Percentiles rank a stretch among this genome's conserved stretches.
Conservation (phyloP, 768 basidiomycete species). For the Xanthoconium stramineum region DNA sequence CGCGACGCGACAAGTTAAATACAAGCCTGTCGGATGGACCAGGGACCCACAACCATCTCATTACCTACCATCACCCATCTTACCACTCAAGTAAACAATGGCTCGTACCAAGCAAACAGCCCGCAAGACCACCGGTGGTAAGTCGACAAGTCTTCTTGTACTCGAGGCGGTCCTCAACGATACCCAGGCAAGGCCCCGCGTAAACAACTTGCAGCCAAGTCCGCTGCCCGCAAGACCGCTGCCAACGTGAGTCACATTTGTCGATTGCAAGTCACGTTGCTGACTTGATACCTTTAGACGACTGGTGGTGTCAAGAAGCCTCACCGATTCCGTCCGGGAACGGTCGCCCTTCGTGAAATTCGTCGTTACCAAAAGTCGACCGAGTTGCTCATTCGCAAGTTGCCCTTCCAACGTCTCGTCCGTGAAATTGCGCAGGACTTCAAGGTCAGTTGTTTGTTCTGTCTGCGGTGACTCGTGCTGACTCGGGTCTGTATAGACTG, state of each 20-base stretch:
- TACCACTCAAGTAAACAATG: conserved; percentile 36
- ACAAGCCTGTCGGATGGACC: background rate
- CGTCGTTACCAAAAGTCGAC: background rate
- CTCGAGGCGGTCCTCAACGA: background rate
- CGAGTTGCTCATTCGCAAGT: background rate
- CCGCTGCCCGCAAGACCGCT: conserved; percentile 51
- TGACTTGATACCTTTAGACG: background rate
- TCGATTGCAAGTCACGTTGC: background rate
- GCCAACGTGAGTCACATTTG: conserved; percentile 30
- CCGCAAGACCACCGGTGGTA: conserved; percentile 74
- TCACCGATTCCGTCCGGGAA: background rate
- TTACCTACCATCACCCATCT: background rate
- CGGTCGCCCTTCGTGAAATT: background rate
- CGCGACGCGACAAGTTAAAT: conserved; percentile 28
- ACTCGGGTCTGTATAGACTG: conserved; percentile 22
- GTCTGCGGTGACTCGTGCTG: background rate
- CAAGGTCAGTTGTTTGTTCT: background rate
- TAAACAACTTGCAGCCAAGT: conserved; percentile 70
- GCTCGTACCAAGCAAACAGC: conserved; percentile 77
- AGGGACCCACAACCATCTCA: background rate
- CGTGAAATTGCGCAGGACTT: background rate
- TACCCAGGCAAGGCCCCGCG: conserved; percentile 56
- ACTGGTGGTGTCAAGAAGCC: background rate
- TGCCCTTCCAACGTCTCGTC: background rate
- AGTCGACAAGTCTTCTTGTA: conserved; percentile 10